Conservation (phyloP, 1,284 basidiomycete genomes). For the Porodaedalea pini region DNA sequence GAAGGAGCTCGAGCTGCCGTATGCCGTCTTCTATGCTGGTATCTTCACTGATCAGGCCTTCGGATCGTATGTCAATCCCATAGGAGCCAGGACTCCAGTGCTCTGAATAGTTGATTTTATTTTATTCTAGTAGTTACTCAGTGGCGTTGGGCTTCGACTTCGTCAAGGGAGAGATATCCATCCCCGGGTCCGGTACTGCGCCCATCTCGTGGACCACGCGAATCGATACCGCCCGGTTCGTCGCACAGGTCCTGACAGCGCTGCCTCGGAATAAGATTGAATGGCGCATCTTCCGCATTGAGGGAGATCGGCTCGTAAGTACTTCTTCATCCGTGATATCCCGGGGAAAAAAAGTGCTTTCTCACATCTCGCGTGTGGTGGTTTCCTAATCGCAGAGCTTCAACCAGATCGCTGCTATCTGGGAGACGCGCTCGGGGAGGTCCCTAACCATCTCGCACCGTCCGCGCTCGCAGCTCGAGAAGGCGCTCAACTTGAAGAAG, state of each 20-base stretch:
- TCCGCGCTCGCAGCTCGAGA: not conserved
- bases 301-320: constrained; percentile 33
- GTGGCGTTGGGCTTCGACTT: constrained; percentile 24
- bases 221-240: constrained; percentile 34
- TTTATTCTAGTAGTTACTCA: constrained; percentile 20
- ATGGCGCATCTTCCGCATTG: constrained; percentile 32
- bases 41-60: constrained; percentile 23
- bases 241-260: constrained; percentile 35
- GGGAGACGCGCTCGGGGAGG: not conserved
- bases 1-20: constrained; percentile 33
- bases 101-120: not conserved
- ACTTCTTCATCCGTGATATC: not conserved
- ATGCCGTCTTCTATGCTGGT: constrained; percentile 32
- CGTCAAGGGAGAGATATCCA: constrained; percentile 30
- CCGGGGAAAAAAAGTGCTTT: too few relatives aligned
- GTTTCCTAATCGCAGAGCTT: not conserved
- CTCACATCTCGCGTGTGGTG: not conserved
- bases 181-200: constrained; percentile 33
- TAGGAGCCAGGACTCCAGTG: not conserved
- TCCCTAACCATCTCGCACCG: not conserved
- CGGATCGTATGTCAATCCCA: not conserved
- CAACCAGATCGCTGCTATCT: too few relatives aligned
- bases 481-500: constrained; percentile 7
- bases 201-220: constrained; percentile 32
- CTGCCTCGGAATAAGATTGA: constrained; percentile 30